These are phyloP conservation scores for Chamaecyparis obtusa DNA, from an alignment of 75 land plant species.

Conservation along the genomic window DNA sequence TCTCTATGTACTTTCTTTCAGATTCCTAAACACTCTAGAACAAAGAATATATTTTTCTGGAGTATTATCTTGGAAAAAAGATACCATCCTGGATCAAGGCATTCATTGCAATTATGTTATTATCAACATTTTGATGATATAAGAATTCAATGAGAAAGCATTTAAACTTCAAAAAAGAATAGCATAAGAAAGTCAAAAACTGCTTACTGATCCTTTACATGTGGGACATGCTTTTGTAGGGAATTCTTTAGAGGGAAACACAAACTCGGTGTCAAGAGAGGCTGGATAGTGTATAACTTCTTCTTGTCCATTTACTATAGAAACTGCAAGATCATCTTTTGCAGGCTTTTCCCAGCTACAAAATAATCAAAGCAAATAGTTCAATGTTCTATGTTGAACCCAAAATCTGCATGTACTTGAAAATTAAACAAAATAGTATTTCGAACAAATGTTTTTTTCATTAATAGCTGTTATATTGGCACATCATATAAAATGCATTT, in stretches of 20 bases:
- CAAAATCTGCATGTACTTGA: neutral
- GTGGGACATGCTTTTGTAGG: conserved; percentile 52
- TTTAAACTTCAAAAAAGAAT: neutral
- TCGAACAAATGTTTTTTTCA: neutral
- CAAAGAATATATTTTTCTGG: neutral
- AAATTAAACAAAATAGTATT: neutral
- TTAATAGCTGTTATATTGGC: neutral
- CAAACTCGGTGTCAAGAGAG: conserved; percentile 47
- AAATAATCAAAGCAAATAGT: neutral
- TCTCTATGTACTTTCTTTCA: neutral
- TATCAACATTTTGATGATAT: neutral
- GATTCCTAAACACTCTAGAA: neutral
- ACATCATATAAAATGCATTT: neutral
- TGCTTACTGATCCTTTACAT: conserved; percentile 83
- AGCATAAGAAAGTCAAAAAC: neutral
- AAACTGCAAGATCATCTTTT: conserved; percentile 58
- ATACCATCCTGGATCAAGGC: neutral
- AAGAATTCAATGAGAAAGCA: neutral
- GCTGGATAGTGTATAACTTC: conserved; percentile 75
- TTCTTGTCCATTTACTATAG: conserved; percentile 74
- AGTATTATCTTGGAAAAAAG: neutral
- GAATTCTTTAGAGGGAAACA: conserved; percentile 64
- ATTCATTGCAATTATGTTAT: neutral
- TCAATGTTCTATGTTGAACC: neutral
- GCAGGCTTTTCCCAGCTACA: conserved; percentile 66